Conservation (phyloP, 2,329 filamentous ascomycete genomes). For the Diaporthe citriasiana region DNA sequence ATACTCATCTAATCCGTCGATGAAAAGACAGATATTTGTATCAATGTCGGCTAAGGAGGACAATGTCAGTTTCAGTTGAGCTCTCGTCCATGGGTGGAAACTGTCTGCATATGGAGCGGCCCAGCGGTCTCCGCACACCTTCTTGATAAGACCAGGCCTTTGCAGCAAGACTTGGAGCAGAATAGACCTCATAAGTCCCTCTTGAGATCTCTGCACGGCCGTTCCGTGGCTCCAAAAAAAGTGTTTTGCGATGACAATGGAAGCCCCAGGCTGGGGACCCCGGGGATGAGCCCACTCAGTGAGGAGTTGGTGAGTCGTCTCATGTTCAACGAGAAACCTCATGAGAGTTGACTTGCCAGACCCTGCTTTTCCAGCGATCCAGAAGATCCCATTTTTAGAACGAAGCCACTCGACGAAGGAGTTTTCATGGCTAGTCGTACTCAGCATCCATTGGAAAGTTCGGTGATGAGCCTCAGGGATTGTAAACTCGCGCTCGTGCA, state of each 20-base stretch:
- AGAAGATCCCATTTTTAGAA: conserved; percentile 8
- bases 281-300: not conserved
- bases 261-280: not conserved
- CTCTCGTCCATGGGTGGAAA: conserved; percentile 8
- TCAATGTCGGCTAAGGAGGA: not conserved
- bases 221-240: conserved; percentile 39
- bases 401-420: conserved; percentile 5
- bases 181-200: conserved; percentile 35
- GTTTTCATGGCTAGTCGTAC: not conserved
- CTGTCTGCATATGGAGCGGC: not conserved
- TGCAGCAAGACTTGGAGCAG: conserved; percentile 33
- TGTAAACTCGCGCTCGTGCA: conserved; percentile 9
- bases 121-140: conserved; percentile 14
- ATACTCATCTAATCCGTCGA: conserved; percentile 37
- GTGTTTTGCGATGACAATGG: not conserved
- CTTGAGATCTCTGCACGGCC: conserved; percentile 29
- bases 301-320: not conserved
- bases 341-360: conserved; percentile 32
- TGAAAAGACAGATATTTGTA: conserved; percentile 29
- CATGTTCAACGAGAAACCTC: conserved; percentile 21
- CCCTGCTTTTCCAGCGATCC: conserved; percentile 25
- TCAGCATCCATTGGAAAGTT: conserved; percentile 31
- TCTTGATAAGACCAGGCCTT: conserved; percentile 23
- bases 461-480: conserved; percentile 22
- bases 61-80: not conserved